These are phyloP conservation scores for Capsicum pubescens DNA, from an alignment of 257 asterid genomes.

Conservation along the genomic window DNA sequence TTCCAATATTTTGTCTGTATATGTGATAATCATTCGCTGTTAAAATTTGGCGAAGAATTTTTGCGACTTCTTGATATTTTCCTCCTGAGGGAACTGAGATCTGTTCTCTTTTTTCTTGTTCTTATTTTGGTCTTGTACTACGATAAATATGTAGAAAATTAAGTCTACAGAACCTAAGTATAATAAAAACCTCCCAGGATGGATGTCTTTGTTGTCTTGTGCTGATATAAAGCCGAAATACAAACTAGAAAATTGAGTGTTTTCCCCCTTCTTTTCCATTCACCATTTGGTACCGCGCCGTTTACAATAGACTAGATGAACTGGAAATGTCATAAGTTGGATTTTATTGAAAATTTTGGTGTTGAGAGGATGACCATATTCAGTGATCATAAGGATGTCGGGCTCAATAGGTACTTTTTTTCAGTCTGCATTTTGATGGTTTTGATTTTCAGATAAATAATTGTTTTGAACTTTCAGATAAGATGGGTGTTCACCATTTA, in stretches of 20 bases:
- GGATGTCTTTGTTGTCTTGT: neutral
- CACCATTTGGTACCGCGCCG: neutral
- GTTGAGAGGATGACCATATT: slow-evolving; percentile 1
- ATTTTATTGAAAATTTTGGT: neutral
- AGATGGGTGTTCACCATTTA: neutral
- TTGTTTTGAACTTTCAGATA: slow-evolving; percentile 4
- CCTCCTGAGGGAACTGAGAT: neutral
- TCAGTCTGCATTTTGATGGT: neutral
- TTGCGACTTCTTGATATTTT: neutral
- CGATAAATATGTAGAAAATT: neutral
- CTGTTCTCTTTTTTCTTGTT: neutral
- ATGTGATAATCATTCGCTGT: neutral
- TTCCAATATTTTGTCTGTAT: neutral
- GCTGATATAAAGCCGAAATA: neutral
- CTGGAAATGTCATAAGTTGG: neutral
- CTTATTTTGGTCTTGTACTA: neutral
- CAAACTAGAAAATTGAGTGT: neutral
- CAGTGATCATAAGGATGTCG: slow-evolving; percentile 17
- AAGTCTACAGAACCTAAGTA: neutral
- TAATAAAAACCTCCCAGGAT: neutral
- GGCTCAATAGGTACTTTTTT: neutral
- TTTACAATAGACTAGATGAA: neutral
- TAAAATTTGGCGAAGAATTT: neutral
- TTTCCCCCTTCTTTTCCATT: neutral
- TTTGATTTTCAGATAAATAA: neutral